Conservation (phyloP, 352 stramenopile species). For the Pythium sukuiense region DNA sequence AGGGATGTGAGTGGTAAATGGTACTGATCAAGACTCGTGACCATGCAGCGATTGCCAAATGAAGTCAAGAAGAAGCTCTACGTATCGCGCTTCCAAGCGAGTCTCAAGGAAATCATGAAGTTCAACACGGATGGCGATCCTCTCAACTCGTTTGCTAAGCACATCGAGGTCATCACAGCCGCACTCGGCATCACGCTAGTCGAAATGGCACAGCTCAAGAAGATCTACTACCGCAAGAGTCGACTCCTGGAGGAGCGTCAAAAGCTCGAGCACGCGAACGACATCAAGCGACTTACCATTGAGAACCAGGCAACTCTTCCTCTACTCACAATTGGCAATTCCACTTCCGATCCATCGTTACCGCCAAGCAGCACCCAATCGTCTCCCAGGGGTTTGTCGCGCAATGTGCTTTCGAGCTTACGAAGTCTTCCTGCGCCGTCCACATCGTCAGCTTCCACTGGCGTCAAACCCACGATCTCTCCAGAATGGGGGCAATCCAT, state of each 20-base stretch:
- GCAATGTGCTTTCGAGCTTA: background rate
- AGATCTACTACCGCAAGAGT: constrained; percentile 41
- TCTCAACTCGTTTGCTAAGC: constrained; percentile 65
- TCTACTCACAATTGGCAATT: background rate
- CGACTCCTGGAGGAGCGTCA: constrained; percentile 27
- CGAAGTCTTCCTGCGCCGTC: background rate
- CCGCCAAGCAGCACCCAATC: background rate
- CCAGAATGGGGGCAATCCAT: constrained; percentile 31
- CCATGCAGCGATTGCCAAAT: constrained; percentile 54
- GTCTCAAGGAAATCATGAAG: constrained; percentile 74
- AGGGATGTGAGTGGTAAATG: background rate
- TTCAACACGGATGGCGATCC: constrained; percentile 74
- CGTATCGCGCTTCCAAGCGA: constrained; percentile 60
- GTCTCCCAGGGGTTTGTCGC: background rate
- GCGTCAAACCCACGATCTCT: background rate
- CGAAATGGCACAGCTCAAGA: constrained; percentile 59
- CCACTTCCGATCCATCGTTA: background rate
- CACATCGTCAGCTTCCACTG: background rate
- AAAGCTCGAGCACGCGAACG: constrained; percentile 1
- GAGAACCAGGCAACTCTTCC: background rate
- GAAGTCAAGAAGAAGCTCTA: constrained; percentile 81
- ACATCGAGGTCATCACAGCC: constrained; percentile 72
- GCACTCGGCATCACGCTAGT: constrained; percentile 53
- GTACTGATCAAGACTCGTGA: no score
- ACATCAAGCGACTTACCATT: background rate